A percentile compares a stretch with the other conserved stretches of the same genome.
phyloP scores from a whole-genome alignment of 2,329 filamentous ascomycete species.

The Fusarium burgessii region DNA sequence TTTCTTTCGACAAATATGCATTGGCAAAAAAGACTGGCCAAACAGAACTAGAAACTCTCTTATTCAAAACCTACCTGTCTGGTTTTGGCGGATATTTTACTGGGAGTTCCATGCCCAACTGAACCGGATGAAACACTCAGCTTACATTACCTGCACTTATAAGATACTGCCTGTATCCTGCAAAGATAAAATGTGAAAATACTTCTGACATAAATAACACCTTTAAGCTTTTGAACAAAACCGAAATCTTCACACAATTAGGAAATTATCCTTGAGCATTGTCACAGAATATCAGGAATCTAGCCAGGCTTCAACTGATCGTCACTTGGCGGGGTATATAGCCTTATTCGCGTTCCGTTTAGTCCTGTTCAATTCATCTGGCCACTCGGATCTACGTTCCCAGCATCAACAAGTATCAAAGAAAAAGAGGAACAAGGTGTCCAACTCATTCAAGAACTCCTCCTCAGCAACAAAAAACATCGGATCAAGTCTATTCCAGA shows the following conservation, averaged over 20 bases:
- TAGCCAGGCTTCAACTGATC: background rate
- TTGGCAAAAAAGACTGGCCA: background rate
- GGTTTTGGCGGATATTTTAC: background rate
- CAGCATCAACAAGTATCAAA: background rate
- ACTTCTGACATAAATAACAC: background rate
- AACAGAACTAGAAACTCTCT: background rate
- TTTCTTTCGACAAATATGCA: constrained; percentile 2
- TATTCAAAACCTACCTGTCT: background rate
- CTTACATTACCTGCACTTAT: background rate
- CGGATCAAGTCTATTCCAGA: background rate
- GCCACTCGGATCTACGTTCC: constrained; percentile 11
- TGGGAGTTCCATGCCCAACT: background rate
- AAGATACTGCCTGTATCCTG: background rate
- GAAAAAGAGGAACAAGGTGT: background rate
- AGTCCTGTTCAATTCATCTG: constrained; percentile 3
- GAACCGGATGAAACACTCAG: background rate
- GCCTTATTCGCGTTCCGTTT: background rate
- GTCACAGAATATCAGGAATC: background rate
- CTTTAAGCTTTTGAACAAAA: background rate
- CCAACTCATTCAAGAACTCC: background rate
- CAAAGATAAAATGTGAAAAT: background rate
- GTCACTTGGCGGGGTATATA: background rate
- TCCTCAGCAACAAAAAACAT: background rate
- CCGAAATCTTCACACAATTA: background rate
- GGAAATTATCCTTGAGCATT: background rate